Conservation (phyloP, 305 asterid species). For the Monarda citriodora region DNA sequence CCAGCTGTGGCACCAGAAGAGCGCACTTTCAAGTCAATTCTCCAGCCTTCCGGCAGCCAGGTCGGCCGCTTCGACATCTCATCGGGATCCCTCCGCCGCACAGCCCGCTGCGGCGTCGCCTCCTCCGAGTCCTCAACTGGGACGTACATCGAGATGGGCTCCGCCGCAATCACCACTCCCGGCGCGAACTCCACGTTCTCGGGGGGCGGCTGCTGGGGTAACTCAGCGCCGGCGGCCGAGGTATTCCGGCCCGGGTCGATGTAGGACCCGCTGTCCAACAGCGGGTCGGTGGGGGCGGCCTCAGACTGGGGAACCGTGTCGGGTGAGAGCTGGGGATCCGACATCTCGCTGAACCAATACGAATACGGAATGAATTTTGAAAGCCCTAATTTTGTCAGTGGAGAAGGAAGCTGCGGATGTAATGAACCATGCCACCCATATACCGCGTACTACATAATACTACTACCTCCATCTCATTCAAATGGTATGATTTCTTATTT, state of each 20-base stretch:
- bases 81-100: conserved; percentile 37
- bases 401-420: background rate
- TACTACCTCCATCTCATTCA: no score
- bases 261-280: conserved; percentile 51
- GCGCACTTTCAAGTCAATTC: conserved; percentile 50
- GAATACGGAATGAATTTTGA: background rate
- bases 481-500: no score
- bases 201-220: conserved; percentile 8
- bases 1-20: conserved; percentile 80
- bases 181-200: conserved; percentile 21
- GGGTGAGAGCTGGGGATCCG: conserved; percentile 25
- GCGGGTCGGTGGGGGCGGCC: conserved; percentile 51
- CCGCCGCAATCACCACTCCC: conserved; percentile 35
- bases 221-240: conserved; percentile 18
- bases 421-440: no score
- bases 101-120: conserved; percentile 26
- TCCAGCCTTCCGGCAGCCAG: conserved; percentile 78
- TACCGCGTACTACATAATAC: no score
- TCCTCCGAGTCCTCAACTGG: conserved; percentile 24
- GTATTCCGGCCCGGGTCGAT: conserved; percentile 33
- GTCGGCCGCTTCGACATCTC: conserved; percentile 63
- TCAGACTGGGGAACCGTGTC: conserved; percentile 18
- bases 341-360: conserved; percentile 21
- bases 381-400: conserved; percentile 21
- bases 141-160: conserved; percentile 34